phyloP scores from a whole-genome alignment of 176 grass and related monocot genomes.

The Cocos nucifera region DNA sequence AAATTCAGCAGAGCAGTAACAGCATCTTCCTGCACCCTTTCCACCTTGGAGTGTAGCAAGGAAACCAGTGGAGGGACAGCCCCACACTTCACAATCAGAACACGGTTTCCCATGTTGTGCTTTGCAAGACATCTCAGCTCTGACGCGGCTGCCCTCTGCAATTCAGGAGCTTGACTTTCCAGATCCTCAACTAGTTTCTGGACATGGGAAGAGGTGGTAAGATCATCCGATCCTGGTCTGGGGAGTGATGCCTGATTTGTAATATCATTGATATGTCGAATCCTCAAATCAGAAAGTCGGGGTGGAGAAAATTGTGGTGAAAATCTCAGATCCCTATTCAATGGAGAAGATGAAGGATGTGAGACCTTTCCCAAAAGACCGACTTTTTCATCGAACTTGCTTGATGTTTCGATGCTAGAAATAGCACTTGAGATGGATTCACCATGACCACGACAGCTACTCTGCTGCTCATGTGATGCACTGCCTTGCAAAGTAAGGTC shows the following conservation, averaged over 20 bases:
- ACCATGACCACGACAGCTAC: slow-evolving; percentile 20
- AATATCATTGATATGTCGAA: neutral
- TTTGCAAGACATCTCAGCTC: slow-evolving; percentile 37
- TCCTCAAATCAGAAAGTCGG: slow-evolving; percentile 6
- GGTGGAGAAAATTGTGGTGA: slow-evolving; percentile 8
- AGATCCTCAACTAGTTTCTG: slow-evolving; percentile 27
- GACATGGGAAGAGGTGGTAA: slow-evolving; percentile 14
- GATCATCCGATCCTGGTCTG: slow-evolving; percentile 14
- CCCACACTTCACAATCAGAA: slow-evolving; percentile 27
- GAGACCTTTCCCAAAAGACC: slow-evolving; percentile 10
- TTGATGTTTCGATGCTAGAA: slow-evolving; percentile 28
- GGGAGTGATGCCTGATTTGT: neutral
- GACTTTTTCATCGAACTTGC: slow-evolving; percentile 35
- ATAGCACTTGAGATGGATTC: slow-evolving; percentile 41
- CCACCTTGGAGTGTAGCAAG: slow-evolving; percentile 27
- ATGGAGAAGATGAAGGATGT: slow-evolving; percentile 6
- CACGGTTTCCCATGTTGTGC: slow-evolving; percentile 31
- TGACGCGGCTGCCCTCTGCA: slow-evolving; percentile 26
- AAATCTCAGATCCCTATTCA: slow-evolving; percentile 8
- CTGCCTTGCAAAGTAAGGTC: slow-evolving; percentile 4
- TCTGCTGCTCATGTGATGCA: slow-evolving; percentile 22
- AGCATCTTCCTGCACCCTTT: slow-evolving; percentile 38
- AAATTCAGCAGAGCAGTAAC: slow-evolving; percentile 50
- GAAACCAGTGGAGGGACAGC: slow-evolving; percentile 26
- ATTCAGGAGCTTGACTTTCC: slow-evolving; percentile 22